A percentile compares a stretch with the other conserved stretches of the same genome.
Conservation (phyloP, 108 stramenopile genomes). For the Cylindrotheca fusiformis region DNA sequence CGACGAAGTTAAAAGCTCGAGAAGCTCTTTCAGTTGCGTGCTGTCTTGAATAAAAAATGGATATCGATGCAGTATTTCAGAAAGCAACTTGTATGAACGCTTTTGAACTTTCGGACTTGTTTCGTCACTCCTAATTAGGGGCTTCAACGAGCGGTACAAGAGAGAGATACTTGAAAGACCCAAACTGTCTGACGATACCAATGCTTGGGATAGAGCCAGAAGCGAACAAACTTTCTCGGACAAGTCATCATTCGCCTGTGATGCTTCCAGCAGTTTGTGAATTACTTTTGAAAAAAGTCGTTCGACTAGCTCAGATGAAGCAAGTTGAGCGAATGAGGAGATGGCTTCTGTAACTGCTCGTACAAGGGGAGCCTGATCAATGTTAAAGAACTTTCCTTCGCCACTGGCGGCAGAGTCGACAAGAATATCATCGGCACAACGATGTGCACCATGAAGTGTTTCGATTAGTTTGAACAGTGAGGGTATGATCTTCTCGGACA, state of each 20-base stretch:
- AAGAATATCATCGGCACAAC: slow-evolving; percentile 23
- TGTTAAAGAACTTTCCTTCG: slow-evolving; percentile 36
- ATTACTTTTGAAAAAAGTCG: slow-evolving; percentile 77
- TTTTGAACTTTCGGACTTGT: slow-evolving; percentile 68
- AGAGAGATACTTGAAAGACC: slow-evolving; percentile 58
- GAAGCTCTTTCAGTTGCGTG: slow-evolving; percentile 55
- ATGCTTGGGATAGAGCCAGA: slow-evolving; percentile 61
- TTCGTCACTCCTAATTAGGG: slow-evolving; percentile 71
- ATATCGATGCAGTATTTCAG: slow-evolving; percentile 63
- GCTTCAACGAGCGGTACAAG: slow-evolving; percentile 69
- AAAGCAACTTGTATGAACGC: slow-evolving; percentile 67
- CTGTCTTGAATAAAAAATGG: slow-evolving; percentile 44
- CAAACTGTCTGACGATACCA: slow-evolving; percentile 65
- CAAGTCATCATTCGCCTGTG: slow-evolving; percentile 43
- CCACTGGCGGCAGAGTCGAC: slow-evolving; percentile 23
- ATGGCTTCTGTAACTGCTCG: slow-evolving; percentile 60
- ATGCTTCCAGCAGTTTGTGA: slow-evolving; percentile 60
- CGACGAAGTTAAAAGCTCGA: slow-evolving; percentile 60
- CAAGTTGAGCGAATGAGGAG: slow-evolving; percentile 51
- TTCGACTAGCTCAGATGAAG: slow-evolving; percentile 56
- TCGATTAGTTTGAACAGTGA: slow-evolving; percentile 69
- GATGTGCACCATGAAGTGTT: slow-evolving; percentile 35
- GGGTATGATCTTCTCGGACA: slow-evolving; percentile 59
- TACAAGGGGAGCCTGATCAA: slow-evolving; percentile 7
- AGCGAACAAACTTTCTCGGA: slow-evolving; percentile 64